Percentiles rank a stretch among this genome's conserved stretches.
phyloP scores from a whole-genome alignment of 83 land plant species.

The Thuja plicata region DNA sequence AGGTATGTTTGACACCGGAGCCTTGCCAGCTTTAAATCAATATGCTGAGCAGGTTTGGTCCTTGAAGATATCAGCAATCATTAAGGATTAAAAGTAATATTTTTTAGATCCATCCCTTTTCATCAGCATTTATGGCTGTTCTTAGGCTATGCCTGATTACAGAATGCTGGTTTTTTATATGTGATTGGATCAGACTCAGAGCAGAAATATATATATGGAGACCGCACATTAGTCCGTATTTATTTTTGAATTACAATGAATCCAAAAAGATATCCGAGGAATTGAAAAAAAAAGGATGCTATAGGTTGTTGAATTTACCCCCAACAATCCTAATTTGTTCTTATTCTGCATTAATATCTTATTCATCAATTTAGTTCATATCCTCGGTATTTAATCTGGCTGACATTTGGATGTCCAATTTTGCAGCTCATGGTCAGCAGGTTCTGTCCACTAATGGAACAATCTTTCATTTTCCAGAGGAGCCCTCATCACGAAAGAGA shows the following conservation, averaged over 20 bases:
- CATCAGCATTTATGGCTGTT: background rate
- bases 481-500: slow-evolving; percentile 13
- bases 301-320: background rate
- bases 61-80: background rate
- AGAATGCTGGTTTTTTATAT: background rate
- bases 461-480: slow-evolving; percentile 12
- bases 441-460: background rate
- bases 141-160: background rate
- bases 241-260: background rate
- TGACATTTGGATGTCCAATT: background rate
- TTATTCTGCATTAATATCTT: background rate
- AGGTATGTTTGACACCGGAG: background rate
- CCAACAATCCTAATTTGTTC: background rate
- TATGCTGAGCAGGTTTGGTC: background rate
- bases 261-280: background rate
- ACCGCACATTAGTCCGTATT: background rate
- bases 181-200: background rate
- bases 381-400: background rate
- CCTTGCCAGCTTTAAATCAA: background rate
- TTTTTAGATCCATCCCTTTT: background rate
- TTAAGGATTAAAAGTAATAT: background rate
- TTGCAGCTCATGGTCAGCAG: slow-evolving; percentile 11
- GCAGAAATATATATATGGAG: background rate
- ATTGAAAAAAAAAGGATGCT: background rate
- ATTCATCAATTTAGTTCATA: background rate